These are phyloP conservation scores for Boletales sp. DNA, from an alignment of 768 basidiomycete species.

Conservation along the genomic window DNA sequence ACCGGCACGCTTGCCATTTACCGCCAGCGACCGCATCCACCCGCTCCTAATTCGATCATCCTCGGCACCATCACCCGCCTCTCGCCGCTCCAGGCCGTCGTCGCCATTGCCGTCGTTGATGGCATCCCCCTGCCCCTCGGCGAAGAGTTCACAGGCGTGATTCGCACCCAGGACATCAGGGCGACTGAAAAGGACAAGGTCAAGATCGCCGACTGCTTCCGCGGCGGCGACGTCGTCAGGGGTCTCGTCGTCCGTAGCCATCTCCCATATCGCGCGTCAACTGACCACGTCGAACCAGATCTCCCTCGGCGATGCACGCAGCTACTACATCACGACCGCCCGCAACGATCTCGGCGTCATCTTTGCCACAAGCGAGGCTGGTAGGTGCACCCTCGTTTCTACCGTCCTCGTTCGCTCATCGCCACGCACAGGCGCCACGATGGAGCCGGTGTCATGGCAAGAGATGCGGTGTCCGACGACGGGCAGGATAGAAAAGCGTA, in stretches of 20 bases:
- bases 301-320: slow-evolving; percentile 86
- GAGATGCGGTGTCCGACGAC: slow-evolving; percentile 88
- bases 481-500: slow-evolving; percentile 74
- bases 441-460: slow-evolving; percentile 87
- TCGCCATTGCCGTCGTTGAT: slow-evolving; percentile 86
- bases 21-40: slow-evolving; percentile 69
- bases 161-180: slow-evolving; percentile 83
- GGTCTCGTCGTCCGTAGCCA: slow-evolving; percentile 71
- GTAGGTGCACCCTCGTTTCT: slow-evolving; percentile 35
- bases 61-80: slow-evolving; percentile 81
- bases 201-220: slow-evolving; percentile 87
- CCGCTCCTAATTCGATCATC: slow-evolving; percentile 69
- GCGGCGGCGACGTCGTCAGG: slow-evolving; percentile 87
- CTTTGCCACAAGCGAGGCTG: slow-evolving; percentile 85
- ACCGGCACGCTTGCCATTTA: slow-evolving; percentile 58
- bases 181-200: slow-evolving; percentile 89
- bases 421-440: slow-evolving; percentile 56
- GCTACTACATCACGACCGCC: slow-evolving; percentile 90
- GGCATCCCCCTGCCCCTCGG: slow-evolving; percentile 76
- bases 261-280: background rate
- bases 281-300: slow-evolving; percentile 48
- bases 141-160: slow-evolving; percentile 88
- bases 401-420: background rate
- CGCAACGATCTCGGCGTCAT: slow-evolving; percentile 89
- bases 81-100: slow-evolving; percentile 76